Evolutionary conservation across 176 grass and related monocot species (phyloP).

Genomic region (Avena atlantica): DNA sequence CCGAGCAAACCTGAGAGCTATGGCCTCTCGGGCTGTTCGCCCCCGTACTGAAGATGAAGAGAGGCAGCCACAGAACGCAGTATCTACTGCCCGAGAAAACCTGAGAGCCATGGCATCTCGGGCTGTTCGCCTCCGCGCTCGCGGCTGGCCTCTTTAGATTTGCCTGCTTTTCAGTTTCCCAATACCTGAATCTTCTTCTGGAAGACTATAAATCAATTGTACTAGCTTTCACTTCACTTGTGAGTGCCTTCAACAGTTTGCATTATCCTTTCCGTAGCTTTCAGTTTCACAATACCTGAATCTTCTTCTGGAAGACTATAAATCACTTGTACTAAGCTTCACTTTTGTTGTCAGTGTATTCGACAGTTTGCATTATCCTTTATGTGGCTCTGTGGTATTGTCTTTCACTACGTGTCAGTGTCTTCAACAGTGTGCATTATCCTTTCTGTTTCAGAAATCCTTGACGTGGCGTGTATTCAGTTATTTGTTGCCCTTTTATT

Average conservation of each 20-base stretch:
- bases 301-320: slow-evolving; percentile 20
- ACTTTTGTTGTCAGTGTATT: slow-evolving; percentile 1
- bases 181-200: slow-evolving; percentile 4
- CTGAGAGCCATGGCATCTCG: slow-evolving; percentile 75
- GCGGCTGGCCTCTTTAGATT: slow-evolving; percentile 57
- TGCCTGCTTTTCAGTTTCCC: slow-evolving; percentile 19
- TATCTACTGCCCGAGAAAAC: slow-evolving; percentile 61
- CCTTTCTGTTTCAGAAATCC: slow-evolving; percentile 14
- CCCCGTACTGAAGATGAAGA: neutral
- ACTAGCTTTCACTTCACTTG: slow-evolving; percentile 3
- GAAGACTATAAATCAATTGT: slow-evolving; percentile 26
- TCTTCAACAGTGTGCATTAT: slow-evolving; percentile 20
- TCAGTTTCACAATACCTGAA: neutral
- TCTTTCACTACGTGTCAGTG: neutral
- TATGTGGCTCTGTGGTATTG: slow-evolving; percentile 2
- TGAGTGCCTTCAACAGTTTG: slow-evolving; percentile 8
- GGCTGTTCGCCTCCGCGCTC: slow-evolving; percentile 53
- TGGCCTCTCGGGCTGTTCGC: slow-evolving; percentile 55
- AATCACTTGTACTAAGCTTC: slow-evolving; percentile 6
- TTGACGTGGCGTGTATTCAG: slow-evolving; percentile 17
- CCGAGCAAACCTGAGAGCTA: slow-evolving; percentile 68
- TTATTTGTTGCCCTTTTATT: neutral
- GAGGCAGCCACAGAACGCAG: slow-evolving; percentile 40
- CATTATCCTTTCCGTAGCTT: neutral
- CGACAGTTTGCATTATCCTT: neutral